phyloP scores from a whole-genome alignment of 495 filamentous ascomycete genomes.

The Xylaria sp. region DNA sequence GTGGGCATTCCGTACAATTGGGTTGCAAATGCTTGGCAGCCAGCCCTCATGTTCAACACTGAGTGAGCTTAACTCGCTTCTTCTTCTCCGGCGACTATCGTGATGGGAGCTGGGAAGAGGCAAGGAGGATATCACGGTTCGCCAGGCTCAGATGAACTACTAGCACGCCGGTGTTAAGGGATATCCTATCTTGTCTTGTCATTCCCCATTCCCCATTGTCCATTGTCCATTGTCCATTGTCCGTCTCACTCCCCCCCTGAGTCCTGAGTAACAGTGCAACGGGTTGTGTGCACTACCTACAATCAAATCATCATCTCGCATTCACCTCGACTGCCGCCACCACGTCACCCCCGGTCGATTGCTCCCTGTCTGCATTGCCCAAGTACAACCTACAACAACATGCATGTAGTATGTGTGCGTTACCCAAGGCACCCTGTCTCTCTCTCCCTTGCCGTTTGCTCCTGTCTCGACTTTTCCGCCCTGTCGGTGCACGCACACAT shows the following conservation, averaged over 20 bases:
- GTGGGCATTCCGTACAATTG: conserved; percentile 16
- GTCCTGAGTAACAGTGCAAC: not conserved
- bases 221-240: not conserved
- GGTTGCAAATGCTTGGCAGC: conserved; percentile 13
- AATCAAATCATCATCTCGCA: not conserved
- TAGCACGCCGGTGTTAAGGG: not conserved
- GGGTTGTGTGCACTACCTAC: not conserved
- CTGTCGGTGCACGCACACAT: not conserved
- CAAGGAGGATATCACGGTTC: not conserved
- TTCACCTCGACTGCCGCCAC: not conserved
- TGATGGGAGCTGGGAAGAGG: not conserved
- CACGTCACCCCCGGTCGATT: conserved; percentile 16
- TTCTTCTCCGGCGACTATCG: not conserved
- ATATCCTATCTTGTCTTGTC: not conserved
- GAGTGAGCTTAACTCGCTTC: not conserved
- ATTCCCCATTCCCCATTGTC: not conserved
- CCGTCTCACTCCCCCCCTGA: not conserved
- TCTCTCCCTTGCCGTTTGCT: not conserved
- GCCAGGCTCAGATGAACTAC: not conserved
- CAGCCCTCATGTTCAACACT: not conserved
- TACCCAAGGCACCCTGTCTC: conserved; percentile 10
- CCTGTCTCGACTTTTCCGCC: not conserved
- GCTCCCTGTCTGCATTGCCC: not conserved
- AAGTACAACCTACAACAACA: not conserved
- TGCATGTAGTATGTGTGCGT: conserved; percentile 1